Evolutionary conservation across 169 alveolate genomes (phyloP), one percentile per base, ranked within the genome.

Genomic region (Cryptosporidium meleagridis): DNA sequence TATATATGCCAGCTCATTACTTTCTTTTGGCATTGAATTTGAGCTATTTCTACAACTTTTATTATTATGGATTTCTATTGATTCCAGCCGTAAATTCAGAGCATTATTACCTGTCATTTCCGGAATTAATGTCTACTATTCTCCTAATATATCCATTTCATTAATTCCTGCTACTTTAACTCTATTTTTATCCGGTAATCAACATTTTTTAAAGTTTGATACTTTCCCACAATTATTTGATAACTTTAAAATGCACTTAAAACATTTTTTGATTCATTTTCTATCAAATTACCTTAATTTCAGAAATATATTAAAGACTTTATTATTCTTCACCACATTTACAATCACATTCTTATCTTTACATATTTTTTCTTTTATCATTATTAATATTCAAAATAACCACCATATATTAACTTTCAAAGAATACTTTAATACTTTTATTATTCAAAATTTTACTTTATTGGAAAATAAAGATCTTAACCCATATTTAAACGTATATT

Each of bases 401-500:
- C 37, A 65, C 29, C 52, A 59, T 21, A 51, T 26, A 18, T 45
- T 48, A 35, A 35, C 72, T 10, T n/a, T 65, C 31, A n/a, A 41
- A 14, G 68, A 58, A 5, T 80, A 80, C 39, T 14, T 48, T 16
- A 2, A 39, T 9, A 65, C 45, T 14, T 80, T 37, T 39, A 29
- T 80, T 44, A 7, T 23, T 35, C 41, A 39, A 41, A 61, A 62
- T 10, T 62, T 80, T 29, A 45, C 75, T n/a, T 62, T 61, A 0
- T 23, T 37, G 69, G 68, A 80, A 41, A 39, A 65, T 51, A 65
- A 67, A 62, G 75, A 59, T 80, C 75, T 80, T 39, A 67, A 29
- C 33, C 89, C 89, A 18, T 62, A 59, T 33, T 44, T 80, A 29
- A 80, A 65, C 16, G 8, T 80, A 23, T 62, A 80, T 44, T 80